These are phyloP conservation scores for Sporothrix schenckii DNA, from an alignment of 2,329 filamentous ascomycete species.

Conservation along the genomic window DNA sequence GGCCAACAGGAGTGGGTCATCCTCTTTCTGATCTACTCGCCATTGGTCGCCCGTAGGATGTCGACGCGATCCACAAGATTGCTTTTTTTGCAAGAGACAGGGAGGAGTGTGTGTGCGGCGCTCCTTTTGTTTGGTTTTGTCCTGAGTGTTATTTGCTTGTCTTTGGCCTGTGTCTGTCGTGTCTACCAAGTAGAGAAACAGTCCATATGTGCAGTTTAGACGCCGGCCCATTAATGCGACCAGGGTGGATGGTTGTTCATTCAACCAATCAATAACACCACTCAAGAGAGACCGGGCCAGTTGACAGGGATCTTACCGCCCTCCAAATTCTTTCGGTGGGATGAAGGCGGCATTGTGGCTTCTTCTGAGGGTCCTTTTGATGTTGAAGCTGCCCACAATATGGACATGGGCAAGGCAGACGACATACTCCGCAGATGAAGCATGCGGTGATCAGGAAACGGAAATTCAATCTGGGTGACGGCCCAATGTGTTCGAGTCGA, in stretches of 20 bases:
- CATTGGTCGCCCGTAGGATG: constrained; percentile 7
- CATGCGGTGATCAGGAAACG: neutral
- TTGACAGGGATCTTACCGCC: constrained; percentile 26
- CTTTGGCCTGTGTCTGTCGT: neutral
- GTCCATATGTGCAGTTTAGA: constrained; percentile 5
- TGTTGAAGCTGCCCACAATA: neutral
- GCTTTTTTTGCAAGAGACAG: neutral
- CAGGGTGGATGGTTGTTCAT: neutral
- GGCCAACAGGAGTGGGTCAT: constrained; percentile 12
- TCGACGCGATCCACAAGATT: constrained; percentile 1
- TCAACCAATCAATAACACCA: constrained; percentile 18
- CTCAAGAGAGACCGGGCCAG: neutral
- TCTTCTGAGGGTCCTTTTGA: neutral
- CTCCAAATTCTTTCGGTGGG: neutral
- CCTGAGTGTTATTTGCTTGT: neutral
- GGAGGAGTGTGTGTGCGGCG: neutral
- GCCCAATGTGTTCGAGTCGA: neutral
- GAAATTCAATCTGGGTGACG: neutral
- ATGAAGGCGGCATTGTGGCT: constrained; percentile 1
- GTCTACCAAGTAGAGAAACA: neutral
- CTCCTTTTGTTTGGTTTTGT: neutral
- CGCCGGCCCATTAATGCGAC: constrained; percentile 25
- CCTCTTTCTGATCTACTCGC: neutral
- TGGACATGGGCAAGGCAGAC: neutral
- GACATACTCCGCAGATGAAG: neutral